Base-by-base conservation (phyloP, 1,284 basidiomycete genomes). In the Sparassis latifolia region DNA sequence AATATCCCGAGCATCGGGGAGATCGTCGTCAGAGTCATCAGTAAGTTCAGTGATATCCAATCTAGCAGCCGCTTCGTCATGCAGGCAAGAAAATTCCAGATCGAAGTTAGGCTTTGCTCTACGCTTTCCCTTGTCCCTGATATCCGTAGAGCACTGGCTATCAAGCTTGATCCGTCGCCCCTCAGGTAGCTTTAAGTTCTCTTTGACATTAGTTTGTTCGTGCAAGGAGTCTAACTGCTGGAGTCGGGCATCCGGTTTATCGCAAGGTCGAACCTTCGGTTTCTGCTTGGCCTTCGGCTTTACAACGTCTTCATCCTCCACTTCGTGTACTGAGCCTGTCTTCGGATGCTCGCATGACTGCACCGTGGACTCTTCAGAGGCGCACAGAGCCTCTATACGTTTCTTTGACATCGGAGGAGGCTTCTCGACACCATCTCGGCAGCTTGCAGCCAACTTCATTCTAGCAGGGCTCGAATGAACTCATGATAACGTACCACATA, bases 351-450 rank as follows among this genome's bases (percentile, higher is more conserved):
- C 40, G 40, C n/a, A 6, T 12, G n/a, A 5, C 20, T 20, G 20
- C 20, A 20, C 20, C 20, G 20, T 20, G 20, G 40, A 35, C 5
- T 39, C 43, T 5, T 52, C 46, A 5, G 44, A 47, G 10, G 54
- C 56, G 38, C 55, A 52, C 3, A 61, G 39, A 33, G 52, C 54
- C 48, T 65, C 60, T 10, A 63, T 46, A 5, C 55, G 56, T 52
- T 52, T 57, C 60, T 57, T 78, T 46, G 71, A 66, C 42, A 63
- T 54, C 5, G 68, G 66, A 3, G 78, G 75, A 29, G 80, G 82
- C 49, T 78, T 80, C 9, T 63, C 55, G 10, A 84, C 58, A 2
- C 88, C 88, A 42, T 89, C 83, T 40, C 80, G 78, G 58, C 88
- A 90, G 61, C 88, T 91, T 55, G 28, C 7, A 54, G 10, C 45